Evolutionary conservation across 2,329 filamentous ascomycete species (phyloP).

Genomic region (Cercospora zeae-maydis): DNA sequence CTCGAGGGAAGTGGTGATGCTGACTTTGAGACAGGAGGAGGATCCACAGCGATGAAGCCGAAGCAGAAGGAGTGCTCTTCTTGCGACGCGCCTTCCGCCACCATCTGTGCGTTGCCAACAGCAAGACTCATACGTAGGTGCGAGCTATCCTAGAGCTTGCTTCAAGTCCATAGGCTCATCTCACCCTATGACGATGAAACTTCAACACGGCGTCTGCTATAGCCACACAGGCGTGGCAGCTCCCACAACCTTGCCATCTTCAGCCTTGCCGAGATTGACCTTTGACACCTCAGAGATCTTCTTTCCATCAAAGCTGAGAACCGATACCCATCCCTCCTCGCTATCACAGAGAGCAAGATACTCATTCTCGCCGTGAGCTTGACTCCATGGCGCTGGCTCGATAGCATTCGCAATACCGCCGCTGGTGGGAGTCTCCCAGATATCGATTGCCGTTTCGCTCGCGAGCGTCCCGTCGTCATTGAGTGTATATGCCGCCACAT

Average conservation of each 20-base stretch:
- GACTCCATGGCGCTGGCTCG: conserved; percentile 33
- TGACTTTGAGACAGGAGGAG: not conserved
- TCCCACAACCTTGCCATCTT: conserved; percentile 31
- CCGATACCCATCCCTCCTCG: conserved; percentile 35
- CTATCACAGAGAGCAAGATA: conserved; percentile 38
- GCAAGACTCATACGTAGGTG: conserved; percentile 12
- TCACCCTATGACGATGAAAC: conserved; percentile 1
- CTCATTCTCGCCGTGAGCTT: conserved; percentile 24
- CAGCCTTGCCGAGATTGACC: conserved; percentile 32
- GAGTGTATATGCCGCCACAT: conserved; percentile 33
- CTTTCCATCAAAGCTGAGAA: conserved; percentile 35
- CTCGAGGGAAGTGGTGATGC: not conserved
- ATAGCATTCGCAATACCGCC: conserved; percentile 38
- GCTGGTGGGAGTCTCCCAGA: conserved; percentile 37
- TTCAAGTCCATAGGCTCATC: not conserved
- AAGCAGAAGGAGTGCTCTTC: conserved; percentile 12
- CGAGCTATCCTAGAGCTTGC: conserved; percentile 12
- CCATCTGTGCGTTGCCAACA: conserved; percentile 3
- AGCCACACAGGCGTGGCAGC: conserved; percentile 38
- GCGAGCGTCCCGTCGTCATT: conserved; percentile 28
- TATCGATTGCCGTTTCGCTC: conserved; percentile 29
- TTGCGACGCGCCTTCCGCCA: conserved; percentile 8
- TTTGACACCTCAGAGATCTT: conserved; percentile 32
- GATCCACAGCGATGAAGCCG: conserved; percentile 8
- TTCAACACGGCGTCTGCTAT: conserved; percentile 9